Conservation (phyloP, 257 asterid species). For the Scutellaria barbata region DNA sequence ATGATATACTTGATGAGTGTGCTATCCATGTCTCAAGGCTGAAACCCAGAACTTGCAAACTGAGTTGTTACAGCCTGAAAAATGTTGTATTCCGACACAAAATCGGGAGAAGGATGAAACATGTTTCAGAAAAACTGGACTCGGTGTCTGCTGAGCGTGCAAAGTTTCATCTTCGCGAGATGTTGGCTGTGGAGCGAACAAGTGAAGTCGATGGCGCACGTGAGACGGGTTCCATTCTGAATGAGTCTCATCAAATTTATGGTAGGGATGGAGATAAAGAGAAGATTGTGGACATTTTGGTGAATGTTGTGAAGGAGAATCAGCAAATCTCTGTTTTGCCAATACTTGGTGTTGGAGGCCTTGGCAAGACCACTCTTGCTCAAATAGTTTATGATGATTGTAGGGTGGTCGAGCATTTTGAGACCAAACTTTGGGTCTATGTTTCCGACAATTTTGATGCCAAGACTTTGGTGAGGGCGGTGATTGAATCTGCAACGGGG, state of each 20-base stretch:
- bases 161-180: neutral
- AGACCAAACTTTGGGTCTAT: conserved; percentile 38
- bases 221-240: conserved; percentile 43
- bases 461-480: too few relatives aligned
- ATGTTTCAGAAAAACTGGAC: conserved; percentile 24
- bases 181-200: neutral
- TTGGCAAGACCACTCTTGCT: conserved; percentile 39
- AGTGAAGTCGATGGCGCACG: conserved; percentile 18
- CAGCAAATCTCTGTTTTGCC: too few relatives aligned
- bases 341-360: conserved; percentile 36
- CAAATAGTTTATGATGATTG: conserved; percentile 32
- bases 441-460: conserved; percentile 42
- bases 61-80: neutral
- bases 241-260: conserved; percentile 17
- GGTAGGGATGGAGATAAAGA: conserved; percentile 40
- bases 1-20: conserved; percentile 44
- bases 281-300: conserved; percentile 28
- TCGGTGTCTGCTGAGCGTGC: neutral
- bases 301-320: too few relatives aligned
- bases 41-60: neutral
- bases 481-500: conserved; percentile 28
- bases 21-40: too few relatives aligned
- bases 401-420: conserved; percentile 28
- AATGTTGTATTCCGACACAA: conserved; percentile 1
- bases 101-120: conserved; percentile 28